Percentiles rank a stretch among this genome's conserved stretches.
These are phyloP conservation scores for Conticribra weissflogii DNA, from an alignment of 108 stramenopile genomes.

Conservation along the genomic window DNA sequence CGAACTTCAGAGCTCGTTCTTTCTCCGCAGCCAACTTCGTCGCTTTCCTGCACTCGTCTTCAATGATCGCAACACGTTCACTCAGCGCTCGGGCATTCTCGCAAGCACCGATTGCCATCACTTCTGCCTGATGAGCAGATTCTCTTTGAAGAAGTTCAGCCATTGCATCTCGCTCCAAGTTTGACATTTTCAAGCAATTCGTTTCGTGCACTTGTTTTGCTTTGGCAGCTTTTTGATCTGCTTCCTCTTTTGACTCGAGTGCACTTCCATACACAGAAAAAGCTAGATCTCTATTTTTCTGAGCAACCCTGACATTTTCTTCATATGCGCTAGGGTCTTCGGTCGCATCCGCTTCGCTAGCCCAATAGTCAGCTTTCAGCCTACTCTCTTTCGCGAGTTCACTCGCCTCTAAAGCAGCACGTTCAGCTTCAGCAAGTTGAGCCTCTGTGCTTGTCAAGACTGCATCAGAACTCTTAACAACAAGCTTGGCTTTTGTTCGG, in stretches of 20 bases:
- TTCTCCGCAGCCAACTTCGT: conserved; percentile 52
- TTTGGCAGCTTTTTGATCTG: conserved; percentile 50
- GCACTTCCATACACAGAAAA: conserved; percentile 55
- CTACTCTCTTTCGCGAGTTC: conserved; percentile 57
- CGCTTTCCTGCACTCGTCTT: conserved; percentile 38
- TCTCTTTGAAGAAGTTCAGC: conserved; percentile 44
- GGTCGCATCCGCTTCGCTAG: conserved; percentile 32
- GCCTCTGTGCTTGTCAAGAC: conserved; percentile 58
- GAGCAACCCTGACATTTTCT: conserved; percentile 38
- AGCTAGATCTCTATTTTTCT: conserved; percentile 41
- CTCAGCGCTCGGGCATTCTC: conserved; percentile 52
- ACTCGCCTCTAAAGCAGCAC: conserved; percentile 59
- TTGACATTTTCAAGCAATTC: conserved; percentile 41
- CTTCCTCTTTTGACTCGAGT: conserved; percentile 50
- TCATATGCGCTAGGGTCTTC: conserved; percentile 41
- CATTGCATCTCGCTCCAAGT: conserved; percentile 60
- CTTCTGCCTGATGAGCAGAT: conserved; percentile 51
- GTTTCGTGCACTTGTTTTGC: conserved; percentile 62
- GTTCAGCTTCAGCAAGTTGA: conserved; percentile 76
- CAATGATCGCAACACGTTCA: conserved; percentile 46
- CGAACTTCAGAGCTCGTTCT: conserved; percentile 52
- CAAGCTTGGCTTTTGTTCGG: conserved; percentile 63
- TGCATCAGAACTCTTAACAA: conserved; percentile 54
- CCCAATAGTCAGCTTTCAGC: conserved; percentile 54
- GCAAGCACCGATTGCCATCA: conserved; percentile 62